phyloP scores from a whole-genome alignment of 225 moss, liverwort and hornwort species.

The Bryoerythrophyllum caledonicum region DNA sequence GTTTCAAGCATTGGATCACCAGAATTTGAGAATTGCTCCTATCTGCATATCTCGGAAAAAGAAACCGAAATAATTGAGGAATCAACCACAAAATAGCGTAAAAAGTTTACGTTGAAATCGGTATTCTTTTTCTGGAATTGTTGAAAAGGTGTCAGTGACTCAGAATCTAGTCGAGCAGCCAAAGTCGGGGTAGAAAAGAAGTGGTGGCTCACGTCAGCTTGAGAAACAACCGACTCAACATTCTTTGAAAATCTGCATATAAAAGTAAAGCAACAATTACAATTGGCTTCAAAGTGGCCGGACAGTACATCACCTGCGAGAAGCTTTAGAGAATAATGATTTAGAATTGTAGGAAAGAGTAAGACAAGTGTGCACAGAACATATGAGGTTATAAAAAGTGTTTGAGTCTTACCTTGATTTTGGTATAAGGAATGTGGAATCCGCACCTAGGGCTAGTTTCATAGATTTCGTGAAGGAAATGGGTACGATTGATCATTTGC shows the following conservation, averaged over 20 bases:
- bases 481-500: slow-evolving; percentile 19
- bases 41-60: neutral
- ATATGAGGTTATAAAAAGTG: neutral
- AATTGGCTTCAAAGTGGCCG: neutral
- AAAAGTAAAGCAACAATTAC: neutral
- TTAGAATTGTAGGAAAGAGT: neutral
- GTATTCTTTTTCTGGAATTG: slow-evolving; percentile 32
- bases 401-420: slow-evolving; percentile 17
- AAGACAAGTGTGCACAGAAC: neutral
- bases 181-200: neutral
- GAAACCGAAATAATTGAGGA: neutral
- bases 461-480: slow-evolving; percentile 19
- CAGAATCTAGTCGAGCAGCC: neutral
- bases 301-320: neutral
- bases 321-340: neutral
- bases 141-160: slow-evolving; percentile 35
- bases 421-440: slow-evolving; percentile 14
- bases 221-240: neutral
- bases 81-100: neutral
- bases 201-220: neutral
- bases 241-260: slow-evolving; percentile 21
- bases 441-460: slow-evolving; percentile 21
- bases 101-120: slow-evolving; percentile 15
- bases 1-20: neutral
- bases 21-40: neutral